phyloP scores from a whole-genome alignment of 179 eudicot species.

The Corrigiola litoralis region DNA sequence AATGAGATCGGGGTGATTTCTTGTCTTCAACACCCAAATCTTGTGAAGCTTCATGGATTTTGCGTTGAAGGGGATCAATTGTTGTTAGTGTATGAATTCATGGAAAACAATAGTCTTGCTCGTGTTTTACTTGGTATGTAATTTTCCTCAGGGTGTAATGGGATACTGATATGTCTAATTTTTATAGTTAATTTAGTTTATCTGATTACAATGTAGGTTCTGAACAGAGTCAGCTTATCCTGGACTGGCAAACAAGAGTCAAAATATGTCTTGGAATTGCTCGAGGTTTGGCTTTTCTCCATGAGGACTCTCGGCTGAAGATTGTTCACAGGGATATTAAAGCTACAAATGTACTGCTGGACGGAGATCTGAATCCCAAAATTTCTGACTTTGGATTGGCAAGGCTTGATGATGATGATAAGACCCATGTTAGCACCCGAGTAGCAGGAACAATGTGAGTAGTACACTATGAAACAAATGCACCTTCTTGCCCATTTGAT shows the following conservation, averaged over 20 bases:
- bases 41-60: conserved; percentile 78
- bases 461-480: not conserved
- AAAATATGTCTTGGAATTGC: conserved; percentile 68
- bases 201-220: conserved; percentile 18
- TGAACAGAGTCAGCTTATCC: conserved; percentile 11
- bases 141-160: too few species aligned
- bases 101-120: conserved; percentile 77
- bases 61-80: conserved; percentile 67
- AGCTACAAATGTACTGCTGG: conserved; percentile 69
- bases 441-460: conserved; percentile 74
- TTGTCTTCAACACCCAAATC: conserved; percentile 73
- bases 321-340: conserved; percentile 77
- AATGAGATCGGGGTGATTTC: conserved; percentile 84
- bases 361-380: conserved; percentile 52
- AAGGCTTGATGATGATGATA: conserved; percentile 59
- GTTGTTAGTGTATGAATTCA: conserved; percentile 61
- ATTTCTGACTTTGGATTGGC: conserved; percentile 84
- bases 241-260: conserved; percentile 73
- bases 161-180: not conserved
- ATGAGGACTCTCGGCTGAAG: conserved; percentile 59
- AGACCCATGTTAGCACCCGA: conserved; percentile 65
- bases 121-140: conserved; percentile 51
- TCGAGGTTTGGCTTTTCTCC: conserved; percentile 63
- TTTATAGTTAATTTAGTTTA: conserved; percentile 5
- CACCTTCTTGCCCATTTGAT: too few species aligned